A percentile compares a stretch with the other conserved stretches of the same genome.
phyloP scores from a whole-genome alignment of 1,284 basidiomycete species.

The Rhodotorula sp. region DNA sequence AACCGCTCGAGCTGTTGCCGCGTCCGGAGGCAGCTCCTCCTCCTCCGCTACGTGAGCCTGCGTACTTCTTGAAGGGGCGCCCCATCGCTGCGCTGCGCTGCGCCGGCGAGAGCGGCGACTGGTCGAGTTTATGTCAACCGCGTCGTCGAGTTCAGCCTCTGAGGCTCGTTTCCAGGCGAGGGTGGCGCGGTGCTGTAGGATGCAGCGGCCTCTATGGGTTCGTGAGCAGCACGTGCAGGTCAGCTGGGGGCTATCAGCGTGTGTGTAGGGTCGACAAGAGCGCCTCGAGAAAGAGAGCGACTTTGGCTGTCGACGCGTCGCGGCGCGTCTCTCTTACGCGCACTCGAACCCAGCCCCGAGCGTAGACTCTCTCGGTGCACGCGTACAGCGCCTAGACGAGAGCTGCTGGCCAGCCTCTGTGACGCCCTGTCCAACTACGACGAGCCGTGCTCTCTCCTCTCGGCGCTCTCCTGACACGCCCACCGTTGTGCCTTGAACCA shows the following conservation, averaged over 20 bases:
- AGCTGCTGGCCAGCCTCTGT: too few species aligned
- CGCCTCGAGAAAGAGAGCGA: not conserved
- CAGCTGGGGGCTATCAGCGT: not conserved
- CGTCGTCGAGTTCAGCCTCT: not conserved
- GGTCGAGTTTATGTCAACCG: too few species aligned
- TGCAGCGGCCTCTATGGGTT: too few species aligned
- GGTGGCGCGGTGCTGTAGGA: not conserved
- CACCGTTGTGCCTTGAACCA: too few species aligned
- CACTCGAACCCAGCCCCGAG: too few species aligned
- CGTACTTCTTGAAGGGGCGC: slow-evolving; percentile 32
- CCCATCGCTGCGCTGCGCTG: slow-evolving; percentile 5
- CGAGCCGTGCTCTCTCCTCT: too few species aligned
- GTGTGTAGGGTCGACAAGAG: not conserved
- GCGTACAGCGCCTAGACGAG: too few species aligned
- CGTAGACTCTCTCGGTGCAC: too few species aligned
- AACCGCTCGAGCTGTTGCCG: not conserved
- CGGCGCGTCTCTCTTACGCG: not conserved
- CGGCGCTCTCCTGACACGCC: too few species aligned
- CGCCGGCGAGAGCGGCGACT: not conserved
- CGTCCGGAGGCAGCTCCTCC: not conserved
- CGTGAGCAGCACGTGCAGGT: not conserved
- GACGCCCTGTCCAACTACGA: too few species aligned
- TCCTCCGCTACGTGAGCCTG: slow-evolving; percentile 3
- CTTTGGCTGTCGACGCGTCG: not conserved
- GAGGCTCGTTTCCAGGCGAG: not conserved